Conservation (phyloP, 495 filamentous ascomycete species). For the Podospora appendiculata region DNA sequence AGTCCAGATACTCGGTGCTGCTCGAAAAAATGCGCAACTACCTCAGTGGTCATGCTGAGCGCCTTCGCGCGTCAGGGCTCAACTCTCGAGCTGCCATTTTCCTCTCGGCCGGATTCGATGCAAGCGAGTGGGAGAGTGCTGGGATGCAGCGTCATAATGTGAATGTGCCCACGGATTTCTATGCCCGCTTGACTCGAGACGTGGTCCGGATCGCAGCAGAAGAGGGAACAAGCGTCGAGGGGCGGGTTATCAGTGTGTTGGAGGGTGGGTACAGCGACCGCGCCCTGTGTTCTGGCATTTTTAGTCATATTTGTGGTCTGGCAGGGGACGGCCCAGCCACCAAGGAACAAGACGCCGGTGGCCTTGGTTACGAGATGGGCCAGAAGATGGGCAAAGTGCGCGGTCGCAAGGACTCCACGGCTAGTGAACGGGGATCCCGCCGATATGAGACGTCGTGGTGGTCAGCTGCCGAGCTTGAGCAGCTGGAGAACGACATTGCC, state of each 20-base stretch:
- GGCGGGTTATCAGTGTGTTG: constrained; percentile 82
- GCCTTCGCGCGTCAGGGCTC: constrained; percentile 41
- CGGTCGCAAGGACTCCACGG: constrained; percentile 22
- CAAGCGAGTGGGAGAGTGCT: constrained; percentile 83
- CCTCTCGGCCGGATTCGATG: constrained; percentile 92
- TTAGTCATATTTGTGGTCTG: constrained; percentile 81
- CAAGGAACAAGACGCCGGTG: constrained; percentile 31
- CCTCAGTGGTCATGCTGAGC: constrained; percentile 58
- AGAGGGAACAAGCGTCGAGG: constrained; percentile 66
- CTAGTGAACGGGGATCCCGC: constrained; percentile 15
- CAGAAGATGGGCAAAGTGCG: constrained; percentile 34
- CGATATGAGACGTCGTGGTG: constrained; percentile 70
- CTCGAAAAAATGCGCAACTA: constrained; percentile 75
- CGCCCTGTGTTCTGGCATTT: constrained; percentile 75
- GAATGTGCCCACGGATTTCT: constrained; percentile 94
- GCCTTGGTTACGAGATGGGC: constrained; percentile 46
- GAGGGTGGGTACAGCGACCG: constrained; percentile 95
- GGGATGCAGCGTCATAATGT: constrained; percentile 93
- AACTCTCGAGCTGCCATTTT: constrained; percentile 81
- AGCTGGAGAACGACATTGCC: constrained; percentile 47
- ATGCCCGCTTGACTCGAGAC: constrained; percentile 81
- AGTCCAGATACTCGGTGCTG: constrained; percentile 62
- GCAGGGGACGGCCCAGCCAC: constrained; percentile 42
- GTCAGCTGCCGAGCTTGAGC: constrained; percentile 57
- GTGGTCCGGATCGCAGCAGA: constrained; percentile 76